Evolutionary conservation across 345 rosid genomes (phyloP).

Genomic region (Citrus trifoliata): DNA sequence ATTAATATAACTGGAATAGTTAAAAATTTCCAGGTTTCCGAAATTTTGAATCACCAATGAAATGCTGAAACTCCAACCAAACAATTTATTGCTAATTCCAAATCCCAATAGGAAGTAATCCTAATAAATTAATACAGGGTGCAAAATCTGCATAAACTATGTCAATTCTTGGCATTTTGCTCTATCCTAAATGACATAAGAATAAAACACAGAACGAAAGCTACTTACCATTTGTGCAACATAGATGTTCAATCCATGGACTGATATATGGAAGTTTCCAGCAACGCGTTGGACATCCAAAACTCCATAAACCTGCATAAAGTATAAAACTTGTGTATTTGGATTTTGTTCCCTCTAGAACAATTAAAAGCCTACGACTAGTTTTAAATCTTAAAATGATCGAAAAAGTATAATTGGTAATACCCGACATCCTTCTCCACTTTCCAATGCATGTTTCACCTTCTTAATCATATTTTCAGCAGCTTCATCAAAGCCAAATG

Average conservation of each 20-base stretch:
- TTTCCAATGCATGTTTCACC: constrained; percentile 80
- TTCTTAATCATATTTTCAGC: constrained; percentile 87
- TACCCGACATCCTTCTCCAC: constrained; percentile 98
- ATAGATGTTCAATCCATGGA: constrained; percentile 89
- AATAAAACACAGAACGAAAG: not conserved
- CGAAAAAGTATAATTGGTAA: constrained; percentile 2
- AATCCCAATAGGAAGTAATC: not conserved
- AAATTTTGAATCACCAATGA: not conserved
- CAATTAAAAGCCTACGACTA: not conserved
- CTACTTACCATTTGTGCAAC: constrained; percentile 89
- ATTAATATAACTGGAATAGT: not conserved
- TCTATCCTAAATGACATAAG: not conserved
- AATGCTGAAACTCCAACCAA: not conserved
- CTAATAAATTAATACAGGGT: not conserved
- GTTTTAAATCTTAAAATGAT: not conserved
- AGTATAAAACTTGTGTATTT: constrained; percentile 12
- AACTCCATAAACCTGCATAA: constrained; percentile 80
- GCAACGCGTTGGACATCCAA: constrained; percentile 98
- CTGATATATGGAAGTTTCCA: constrained; percentile 97
- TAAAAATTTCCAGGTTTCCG: not conserved
- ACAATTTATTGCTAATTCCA: not conserved
- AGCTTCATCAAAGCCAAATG: constrained; percentile 69
- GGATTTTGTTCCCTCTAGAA: not conserved
- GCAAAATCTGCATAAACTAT: not conserved
- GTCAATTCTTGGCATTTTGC: not conserved